Percentiles rank a stretch among this genome's conserved stretches.
These are phyloP conservation scores for Grosmannia huntii DNA, from an alignment of 2,329 filamentous ascomycete genomes.

Conservation along the genomic window DNA sequence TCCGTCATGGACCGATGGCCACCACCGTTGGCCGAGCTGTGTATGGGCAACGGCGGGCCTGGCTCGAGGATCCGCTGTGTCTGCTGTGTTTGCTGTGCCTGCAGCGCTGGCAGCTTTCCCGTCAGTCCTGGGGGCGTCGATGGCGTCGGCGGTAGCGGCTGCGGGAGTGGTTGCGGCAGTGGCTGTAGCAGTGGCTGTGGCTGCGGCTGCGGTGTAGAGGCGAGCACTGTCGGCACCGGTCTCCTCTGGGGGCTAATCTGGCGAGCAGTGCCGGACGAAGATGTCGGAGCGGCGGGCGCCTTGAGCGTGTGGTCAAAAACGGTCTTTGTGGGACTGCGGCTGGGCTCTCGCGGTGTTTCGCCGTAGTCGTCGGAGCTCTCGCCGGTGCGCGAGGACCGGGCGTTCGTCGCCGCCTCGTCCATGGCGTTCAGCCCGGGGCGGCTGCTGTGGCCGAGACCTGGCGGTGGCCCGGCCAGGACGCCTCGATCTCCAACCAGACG, in stretches of 20 bases:
- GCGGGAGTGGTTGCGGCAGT: slow-evolving; percentile 13
- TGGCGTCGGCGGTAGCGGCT: slow-evolving; percentile 18
- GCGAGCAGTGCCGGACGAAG: slow-evolving; percentile 28
- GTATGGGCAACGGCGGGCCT: slow-evolving; percentile 7
- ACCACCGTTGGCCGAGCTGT: slow-evolving; percentile 6
- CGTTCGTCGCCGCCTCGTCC: slow-evolving; percentile 72
- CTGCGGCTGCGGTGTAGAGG: slow-evolving; percentile 22
- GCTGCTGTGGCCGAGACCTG: slow-evolving; percentile 13
- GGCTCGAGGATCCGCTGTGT: slow-evolving; percentile 24
- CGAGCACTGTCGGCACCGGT: slow-evolving; percentile 26
- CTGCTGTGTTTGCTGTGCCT: slow-evolving; percentile 21
- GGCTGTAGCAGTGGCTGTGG: slow-evolving; percentile 26
- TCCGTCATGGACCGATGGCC: slow-evolving; percentile 32
- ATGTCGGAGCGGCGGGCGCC: slow-evolving; percentile 23
- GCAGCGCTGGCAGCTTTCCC: slow-evolving; percentile 21
- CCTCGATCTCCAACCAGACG: slow-evolving; percentile 59
- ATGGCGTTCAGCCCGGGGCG: slow-evolving; percentile 54
- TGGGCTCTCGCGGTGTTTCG: slow-evolving; percentile 36
- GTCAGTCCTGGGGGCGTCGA: slow-evolving; percentile 50
- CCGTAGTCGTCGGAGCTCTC: slow-evolving; percentile 38
- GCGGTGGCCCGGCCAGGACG: slow-evolving; percentile 1
- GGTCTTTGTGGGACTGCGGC: slow-evolving; percentile 41
- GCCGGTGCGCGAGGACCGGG: slow-evolving; percentile 44
- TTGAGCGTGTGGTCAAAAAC: slow-evolving; percentile 41
- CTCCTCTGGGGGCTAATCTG: slow-evolving; percentile 49